A percentile compares a stretch with the other conserved stretches of the same genome.
These are phyloP conservation scores for Dactylella cylindrospora DNA, from an alignment of 2,329 filamentous ascomycete species.

Conservation along the genomic window DNA sequence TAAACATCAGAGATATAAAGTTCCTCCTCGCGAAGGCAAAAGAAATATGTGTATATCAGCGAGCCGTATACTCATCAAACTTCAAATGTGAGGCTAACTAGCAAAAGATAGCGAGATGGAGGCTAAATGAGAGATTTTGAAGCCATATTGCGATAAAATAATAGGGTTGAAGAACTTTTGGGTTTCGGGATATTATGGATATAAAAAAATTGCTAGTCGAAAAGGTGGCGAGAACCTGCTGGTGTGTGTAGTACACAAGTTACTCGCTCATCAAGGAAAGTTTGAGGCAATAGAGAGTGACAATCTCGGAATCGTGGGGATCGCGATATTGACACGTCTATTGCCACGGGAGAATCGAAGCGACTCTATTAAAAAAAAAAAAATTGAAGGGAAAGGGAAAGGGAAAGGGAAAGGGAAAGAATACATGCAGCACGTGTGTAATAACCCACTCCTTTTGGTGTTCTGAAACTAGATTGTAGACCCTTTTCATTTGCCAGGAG, in stretches of 20 bases:
- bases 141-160: too few relatives aligned
- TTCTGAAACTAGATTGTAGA: constrained; percentile 38
- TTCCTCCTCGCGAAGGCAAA: too few relatives aligned
- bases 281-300: constrained; percentile 30
- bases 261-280: constrained; percentile 42
- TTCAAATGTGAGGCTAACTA: too few relatives aligned
- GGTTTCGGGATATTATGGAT: too few relatives aligned
- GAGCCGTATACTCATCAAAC: too few relatives aligned
- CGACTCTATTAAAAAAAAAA: constrained; percentile 24
- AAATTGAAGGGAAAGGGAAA: constrained; percentile 13
- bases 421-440: constrained; percentile 27
- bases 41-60: too few relatives aligned
- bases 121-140: too few relatives aligned
- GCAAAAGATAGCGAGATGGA: too few relatives aligned
- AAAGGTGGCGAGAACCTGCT: constrained; percentile 37
- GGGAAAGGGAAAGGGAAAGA: constrained; percentile 31
- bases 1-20: too few relatives aligned
- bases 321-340: constrained; percentile 22
- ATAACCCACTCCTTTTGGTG: constrained; percentile 25
- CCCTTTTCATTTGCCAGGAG: constrained; percentile 30
- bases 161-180: too few relatives aligned
- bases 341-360: too few relatives aligned
- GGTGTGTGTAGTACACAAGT: constrained; percentile 20
- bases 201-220: too few relatives aligned
- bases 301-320: constrained; percentile 9